Percentiles rank a stretch among this genome's conserved stretches.
Evolutionary conservation across 331 rosid genomes (phyloP).

Genomic region (Malus hybrid): DNA sequence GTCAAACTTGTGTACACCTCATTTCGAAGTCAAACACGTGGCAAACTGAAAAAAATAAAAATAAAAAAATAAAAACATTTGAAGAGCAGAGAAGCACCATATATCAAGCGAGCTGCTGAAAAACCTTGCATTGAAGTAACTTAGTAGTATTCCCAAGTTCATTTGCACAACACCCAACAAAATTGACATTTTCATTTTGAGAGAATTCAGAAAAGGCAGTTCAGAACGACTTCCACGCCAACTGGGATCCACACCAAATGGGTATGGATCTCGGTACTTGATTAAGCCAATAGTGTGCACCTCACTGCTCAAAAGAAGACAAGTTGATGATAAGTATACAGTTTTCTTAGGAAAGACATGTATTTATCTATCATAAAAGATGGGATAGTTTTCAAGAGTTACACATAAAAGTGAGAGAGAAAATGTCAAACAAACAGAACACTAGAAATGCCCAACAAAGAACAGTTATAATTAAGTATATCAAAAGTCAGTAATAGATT

Average conservation of each 20-base stretch:
- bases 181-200: conserved; percentile 98
- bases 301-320: conserved; percentile 57
- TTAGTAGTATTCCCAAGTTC: conserved; percentile 87
- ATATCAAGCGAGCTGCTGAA: conserved; percentile 73
- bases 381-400: neutral
- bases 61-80: neutral
- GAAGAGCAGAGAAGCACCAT: conserved; percentile 40
- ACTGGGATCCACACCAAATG: conserved; percentile 99
- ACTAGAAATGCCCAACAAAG: neutral
- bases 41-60: neutral
- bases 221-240: conserved; percentile 99
- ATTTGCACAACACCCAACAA: conserved; percentile 88
- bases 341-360: neutral
- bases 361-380: neutral
- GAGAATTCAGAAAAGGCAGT: conserved; percentile 80
- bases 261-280: conserved; percentile 74
- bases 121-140: conserved; percentile 86
- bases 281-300: conserved; percentile 69
- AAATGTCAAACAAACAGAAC: neutral
- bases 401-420: neutral
- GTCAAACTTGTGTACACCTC: conserved; percentile 13
- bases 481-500: neutral
- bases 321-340: conserved; percentile 1
- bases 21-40: conserved; percentile 6
- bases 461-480: neutral